phyloP scores from a whole-genome alignment of 352 stramenopile genomes.

The Pythium apleroticum region DNA sequence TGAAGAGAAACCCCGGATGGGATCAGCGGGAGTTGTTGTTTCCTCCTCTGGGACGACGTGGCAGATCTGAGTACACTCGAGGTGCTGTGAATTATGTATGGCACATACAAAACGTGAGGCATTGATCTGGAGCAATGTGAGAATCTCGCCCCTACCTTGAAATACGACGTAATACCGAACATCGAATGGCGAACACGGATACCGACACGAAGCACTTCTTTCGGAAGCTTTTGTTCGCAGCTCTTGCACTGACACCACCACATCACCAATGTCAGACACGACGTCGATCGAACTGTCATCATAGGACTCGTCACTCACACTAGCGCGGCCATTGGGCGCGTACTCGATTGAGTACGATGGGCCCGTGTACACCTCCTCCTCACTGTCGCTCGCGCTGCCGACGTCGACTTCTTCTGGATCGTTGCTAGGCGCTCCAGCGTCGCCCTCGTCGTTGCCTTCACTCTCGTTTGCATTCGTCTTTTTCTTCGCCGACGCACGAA shows the following conservation, averaged over 20 bases:
- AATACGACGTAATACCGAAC: constrained; percentile 80
- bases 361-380: constrained; percentile 44
- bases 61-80: constrained; percentile 49
- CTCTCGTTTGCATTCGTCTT: constrained; percentile 18
- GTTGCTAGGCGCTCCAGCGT: neutral
- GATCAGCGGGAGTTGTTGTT: constrained; percentile 21
- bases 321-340: constrained; percentile 49
- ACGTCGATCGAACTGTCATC: neutral
- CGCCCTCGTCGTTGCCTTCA: constrained; percentile 28
- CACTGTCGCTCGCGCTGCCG: constrained; percentile 28
- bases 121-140: neutral
- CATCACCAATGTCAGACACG: neutral
- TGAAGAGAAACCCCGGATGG: constrained; percentile 45
- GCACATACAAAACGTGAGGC: neutral
- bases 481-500: neutral
- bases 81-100: constrained; percentile 36
- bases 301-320: too few species aligned
- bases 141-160: constrained; percentile 44
- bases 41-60: neutral
- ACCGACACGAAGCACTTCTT: constrained; percentile 47
- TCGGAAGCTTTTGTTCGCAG: constrained; percentile 63
- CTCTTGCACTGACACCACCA: constrained; percentile 59
- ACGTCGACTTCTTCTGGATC: constrained; percentile 10
- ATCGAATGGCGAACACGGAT: constrained; percentile 73
- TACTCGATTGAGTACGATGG: constrained; percentile 75